Evolutionary conservation across 495 filamentous ascomycete genomes (phyloP).

Genomic region (Xylaria cubensis): DNA sequence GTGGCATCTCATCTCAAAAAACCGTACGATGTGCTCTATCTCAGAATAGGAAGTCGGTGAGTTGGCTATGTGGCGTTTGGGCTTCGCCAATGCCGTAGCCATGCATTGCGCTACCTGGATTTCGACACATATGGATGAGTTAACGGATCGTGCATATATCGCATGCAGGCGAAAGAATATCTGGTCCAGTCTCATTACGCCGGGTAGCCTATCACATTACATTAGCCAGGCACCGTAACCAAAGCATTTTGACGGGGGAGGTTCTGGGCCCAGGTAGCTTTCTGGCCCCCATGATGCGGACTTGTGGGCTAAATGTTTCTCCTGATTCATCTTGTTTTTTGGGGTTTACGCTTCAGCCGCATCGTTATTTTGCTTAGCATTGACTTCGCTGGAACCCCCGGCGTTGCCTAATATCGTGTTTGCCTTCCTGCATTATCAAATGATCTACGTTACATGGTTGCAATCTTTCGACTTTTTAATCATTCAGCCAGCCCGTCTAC

Average conservation of each 20-base stretch:
- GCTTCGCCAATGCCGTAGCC: slow-evolving; percentile 9
- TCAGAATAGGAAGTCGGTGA: slow-evolving; percentile 26
- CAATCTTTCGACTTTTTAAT: slow-evolving; percentile 21
- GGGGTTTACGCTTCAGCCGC: slow-evolving; percentile 14
- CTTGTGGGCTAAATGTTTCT: not conserved
- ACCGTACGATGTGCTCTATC: slow-evolving; percentile 1
- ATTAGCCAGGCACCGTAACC: slow-evolving; percentile 22
- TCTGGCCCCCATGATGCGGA: slow-evolving; percentile 2
- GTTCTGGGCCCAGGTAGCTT: not conserved
- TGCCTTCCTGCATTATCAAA: slow-evolving; percentile 26
- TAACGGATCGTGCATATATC: slow-evolving; percentile 21
- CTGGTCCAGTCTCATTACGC: slow-evolving; percentile 24
- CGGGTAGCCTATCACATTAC: slow-evolving; percentile 23
- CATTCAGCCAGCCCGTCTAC: slow-evolving; percentile 14
- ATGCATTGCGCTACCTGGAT: slow-evolving; percentile 22
- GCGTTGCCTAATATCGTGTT: slow-evolving; percentile 26
- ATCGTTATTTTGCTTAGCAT: slow-evolving; percentile 9
- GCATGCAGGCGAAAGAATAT: slow-evolving; percentile 15
- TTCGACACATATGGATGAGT: slow-evolving; percentile 18
- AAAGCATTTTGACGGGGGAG: slow-evolving; percentile 1
- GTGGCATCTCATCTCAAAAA: slow-evolving; percentile 8
- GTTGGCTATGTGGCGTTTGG: slow-evolving; percentile 13
- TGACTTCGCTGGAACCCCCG: not conserved
- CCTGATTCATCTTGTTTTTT: not conserved
- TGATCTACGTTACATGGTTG: slow-evolving; percentile 26